Conservation (phyloP, 306 rosid genomes). For the Crataegus laevigata region DNA sequence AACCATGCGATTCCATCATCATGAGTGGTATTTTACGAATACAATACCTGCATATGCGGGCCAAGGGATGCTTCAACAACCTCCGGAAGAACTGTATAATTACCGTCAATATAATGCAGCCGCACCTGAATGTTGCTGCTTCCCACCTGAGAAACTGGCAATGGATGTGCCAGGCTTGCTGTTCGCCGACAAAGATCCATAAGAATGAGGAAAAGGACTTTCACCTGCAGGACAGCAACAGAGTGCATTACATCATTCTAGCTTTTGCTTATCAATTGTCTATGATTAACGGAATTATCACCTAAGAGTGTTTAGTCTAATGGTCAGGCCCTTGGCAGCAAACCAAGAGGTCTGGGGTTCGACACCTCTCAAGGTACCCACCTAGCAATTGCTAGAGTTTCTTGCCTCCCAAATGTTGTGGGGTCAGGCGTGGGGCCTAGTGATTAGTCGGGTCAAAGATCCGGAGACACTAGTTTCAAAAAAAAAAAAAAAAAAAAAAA, state of each 20-base stretch:
- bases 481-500: no score
- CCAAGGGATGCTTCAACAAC: constrained; percentile 93
- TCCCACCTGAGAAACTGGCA: constrained; percentile 94
- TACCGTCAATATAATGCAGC: constrained; percentile 91
- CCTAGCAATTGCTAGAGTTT: no score
- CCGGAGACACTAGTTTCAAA: no score
- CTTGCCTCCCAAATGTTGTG: no score
- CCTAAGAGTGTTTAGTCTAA: no score
- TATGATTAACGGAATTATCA: neutral
- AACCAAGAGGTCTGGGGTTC: no score
- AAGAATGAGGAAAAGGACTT: constrained; percentile 75
- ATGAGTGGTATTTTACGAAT: neutral
- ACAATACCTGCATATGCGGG: constrained; percentile 84
- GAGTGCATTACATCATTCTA: constrained; percentile 11
- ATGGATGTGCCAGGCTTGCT: constrained; percentile 57
- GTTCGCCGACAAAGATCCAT: constrained; percentile 89
- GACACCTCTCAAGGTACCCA: no score
- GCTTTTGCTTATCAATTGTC: neutral
- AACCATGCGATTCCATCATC: constrained; percentile 3
- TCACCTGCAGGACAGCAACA: constrained; percentile 54
- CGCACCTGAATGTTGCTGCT: constrained; percentile 79
- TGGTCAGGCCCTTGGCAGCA: no score
- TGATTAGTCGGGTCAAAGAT: no score
- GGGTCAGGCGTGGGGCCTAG: no score
- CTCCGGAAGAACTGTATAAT: constrained; percentile 87